Base-by-base conservation (phyloP, 225 moss, liverwort and hornwort species). In the Physcomitrellopsis africana region DNA sequence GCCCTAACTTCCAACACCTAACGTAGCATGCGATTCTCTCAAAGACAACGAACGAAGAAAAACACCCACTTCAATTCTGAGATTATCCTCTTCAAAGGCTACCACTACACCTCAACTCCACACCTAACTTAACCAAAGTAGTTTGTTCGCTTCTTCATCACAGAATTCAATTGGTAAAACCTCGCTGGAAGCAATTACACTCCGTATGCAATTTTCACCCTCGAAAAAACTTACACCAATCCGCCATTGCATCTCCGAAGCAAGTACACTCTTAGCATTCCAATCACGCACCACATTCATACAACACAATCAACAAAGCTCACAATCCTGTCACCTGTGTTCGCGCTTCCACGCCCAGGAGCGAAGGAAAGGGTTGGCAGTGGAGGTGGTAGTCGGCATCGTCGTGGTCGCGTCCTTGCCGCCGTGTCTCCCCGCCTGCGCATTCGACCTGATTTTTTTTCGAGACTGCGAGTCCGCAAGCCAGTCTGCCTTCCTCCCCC, bases 321-420 rank as follows among this genome's bases (percentile, higher is more conserved):
- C 1, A 32, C 6, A 79, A 41, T 8, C 49, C 3, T 12, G 7
- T 43, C 37, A 80, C 87, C 85, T 80, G 69, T 88, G 87, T 71
- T 88, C 87, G 72, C 87, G 85, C 74, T 88, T 88, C 87, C 87
- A 88, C 15, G 85, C 82, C 87, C 87, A 85, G 37, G 82, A 82
- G 16, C 82, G 85, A 65, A 85, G 41, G 51, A 88, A 88, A 2
- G 87, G 87, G 13, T 85, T 88, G 10, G 18, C 13, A 37, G 32
- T 37, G 32, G 4, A 37, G 32, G 7, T 37, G 32, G 32, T 7
- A 5, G 7, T 37, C 32, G 1, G 32, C 32, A 1, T 24, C 24
- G 24, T 24, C 29, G 65, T 15, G 43, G 60, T 64, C 54, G 47
- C 52, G 8, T 52, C 59, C 8, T 63, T 44, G 1, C 20, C 58